phyloP scores from a whole-genome alignment of 306 rosid species.

The Pterocarpus santalinus region DNA sequence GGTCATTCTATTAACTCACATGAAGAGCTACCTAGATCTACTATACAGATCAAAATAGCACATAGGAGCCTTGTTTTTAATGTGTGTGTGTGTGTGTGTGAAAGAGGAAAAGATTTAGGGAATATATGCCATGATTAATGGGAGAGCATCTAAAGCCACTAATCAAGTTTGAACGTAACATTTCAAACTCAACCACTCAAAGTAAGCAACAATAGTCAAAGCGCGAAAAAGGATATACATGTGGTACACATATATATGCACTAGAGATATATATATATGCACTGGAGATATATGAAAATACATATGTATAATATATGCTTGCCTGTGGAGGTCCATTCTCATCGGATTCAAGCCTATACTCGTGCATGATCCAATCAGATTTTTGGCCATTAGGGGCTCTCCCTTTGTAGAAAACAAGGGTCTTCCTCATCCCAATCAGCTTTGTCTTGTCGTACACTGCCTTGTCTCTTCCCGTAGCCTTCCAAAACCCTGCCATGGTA shows the following conservation, averaged over 20 bases:
- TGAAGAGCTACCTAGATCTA: not conserved
- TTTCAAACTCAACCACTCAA: slow-evolving; percentile 19
- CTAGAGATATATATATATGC: not conserved
- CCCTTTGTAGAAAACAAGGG: slow-evolving; percentile 94
- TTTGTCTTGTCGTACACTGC: slow-evolving; percentile 78
- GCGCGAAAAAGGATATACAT: not conserved
- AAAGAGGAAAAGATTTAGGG: slow-evolving; percentile 37
- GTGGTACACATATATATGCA: not conserved
- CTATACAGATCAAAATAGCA: not conserved
- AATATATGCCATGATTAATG: slow-evolving; percentile 19
- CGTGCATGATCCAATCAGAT: slow-evolving; percentile 97
- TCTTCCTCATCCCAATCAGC: slow-evolving; percentile 94
- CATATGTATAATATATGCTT: slow-evolving; percentile 32
- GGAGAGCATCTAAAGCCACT: slow-evolving; percentile 27
- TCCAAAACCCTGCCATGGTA: slow-evolving; percentile 94
- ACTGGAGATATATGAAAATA: not conserved
- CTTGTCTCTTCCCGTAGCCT: slow-evolving; percentile 96
- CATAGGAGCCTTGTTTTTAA: slow-evolving; percentile 4
- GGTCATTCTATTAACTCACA: not conserved
- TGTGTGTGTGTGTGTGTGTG: slow-evolving; percentile 3
- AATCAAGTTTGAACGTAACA: slow-evolving; percentile 36
- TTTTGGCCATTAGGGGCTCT: slow-evolving; percentile 97
- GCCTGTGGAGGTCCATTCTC: slow-evolving; percentile 93
- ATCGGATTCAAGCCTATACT: slow-evolving; percentile 83
- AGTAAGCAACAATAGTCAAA: not conserved